phyloP scores from a whole-genome alignment of 139 green algal species.

The Penium margaritaceum region DNA sequence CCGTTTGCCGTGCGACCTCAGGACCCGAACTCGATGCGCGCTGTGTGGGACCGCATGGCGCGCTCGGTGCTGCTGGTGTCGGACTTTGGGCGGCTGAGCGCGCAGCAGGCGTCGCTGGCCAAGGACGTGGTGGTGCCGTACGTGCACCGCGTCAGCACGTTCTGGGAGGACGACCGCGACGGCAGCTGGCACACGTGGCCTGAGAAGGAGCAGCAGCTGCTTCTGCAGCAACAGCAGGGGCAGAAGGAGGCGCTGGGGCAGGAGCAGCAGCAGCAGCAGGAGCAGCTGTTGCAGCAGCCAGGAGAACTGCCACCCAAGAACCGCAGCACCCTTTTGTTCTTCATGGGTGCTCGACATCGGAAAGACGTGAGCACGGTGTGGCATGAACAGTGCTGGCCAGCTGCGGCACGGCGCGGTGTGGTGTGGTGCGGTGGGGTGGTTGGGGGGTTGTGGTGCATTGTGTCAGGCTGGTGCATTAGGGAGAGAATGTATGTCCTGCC shows the following conservation, averaged over 20 bases:
- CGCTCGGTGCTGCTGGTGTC: conserved; percentile 22
- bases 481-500: no score
- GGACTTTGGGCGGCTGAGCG: conserved; percentile 8
- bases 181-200: not conserved
- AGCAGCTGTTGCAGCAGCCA: no score
- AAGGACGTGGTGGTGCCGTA: conserved; percentile 36
- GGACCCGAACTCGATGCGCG: conserved; percentile 13
- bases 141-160: conserved; percentile 20
- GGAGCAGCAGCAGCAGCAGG: no score
- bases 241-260: no score
- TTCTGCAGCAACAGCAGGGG: not conserved
- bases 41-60: not conserved
- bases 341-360: not conserved
- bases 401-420: no score
- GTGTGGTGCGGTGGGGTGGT: no score
- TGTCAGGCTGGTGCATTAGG: no score
- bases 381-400: no score
- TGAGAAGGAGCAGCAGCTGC: not conserved
- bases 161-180: not conserved
- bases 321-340: conserved; percentile 4
- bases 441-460: no score
- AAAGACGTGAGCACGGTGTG: conserved; percentile 27
- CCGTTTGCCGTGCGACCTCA: no score
- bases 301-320: no score
- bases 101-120: conserved; percentile 5